These are phyloP conservation scores for Flaveria robusta DNA, from an alignment of 129 eudicot species.

Conservation along the genomic window DNA sequence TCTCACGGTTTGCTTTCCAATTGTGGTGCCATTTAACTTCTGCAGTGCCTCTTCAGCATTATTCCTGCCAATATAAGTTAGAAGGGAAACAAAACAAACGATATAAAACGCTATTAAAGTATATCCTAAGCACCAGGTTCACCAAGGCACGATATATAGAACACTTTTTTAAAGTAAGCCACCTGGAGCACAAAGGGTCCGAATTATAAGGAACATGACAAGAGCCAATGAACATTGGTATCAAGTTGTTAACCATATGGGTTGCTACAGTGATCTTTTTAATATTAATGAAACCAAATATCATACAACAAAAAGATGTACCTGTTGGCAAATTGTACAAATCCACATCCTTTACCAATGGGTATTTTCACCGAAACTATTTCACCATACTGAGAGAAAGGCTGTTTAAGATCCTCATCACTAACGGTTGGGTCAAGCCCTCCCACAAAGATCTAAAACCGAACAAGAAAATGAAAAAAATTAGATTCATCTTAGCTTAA, in stretches of 20 bases:
- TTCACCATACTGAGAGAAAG: constrained; percentile 82
- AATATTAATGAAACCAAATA: neutral
- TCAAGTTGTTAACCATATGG: neutral
- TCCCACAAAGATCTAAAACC: constrained; percentile 80
- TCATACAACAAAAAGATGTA: constrained; percentile 16
- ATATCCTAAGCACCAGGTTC: too few relatives aligned
- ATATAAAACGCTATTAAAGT: neutral
- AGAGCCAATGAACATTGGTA: neutral
- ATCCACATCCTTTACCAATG: constrained; percentile 83
- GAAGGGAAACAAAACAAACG: constrained; percentile 3
- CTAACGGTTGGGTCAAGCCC: constrained; percentile 82
- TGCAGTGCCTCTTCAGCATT: constrained; percentile 87
- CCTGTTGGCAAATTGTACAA: constrained; percentile 92
- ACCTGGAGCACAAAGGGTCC: constrained; percentile 3
- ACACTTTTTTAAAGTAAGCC: too few relatives aligned
- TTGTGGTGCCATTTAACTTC: constrained; percentile 70
- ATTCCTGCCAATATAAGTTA: constrained; percentile 47
- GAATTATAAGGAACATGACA: too few relatives aligned
- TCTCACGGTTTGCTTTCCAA: constrained; percentile 88
- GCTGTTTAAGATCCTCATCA: constrained; percentile 85
- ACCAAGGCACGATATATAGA: too few relatives aligned
- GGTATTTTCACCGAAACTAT: constrained; percentile 84
- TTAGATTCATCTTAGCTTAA: neutral
- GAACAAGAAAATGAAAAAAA: neutral
- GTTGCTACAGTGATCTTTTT: neutral